Evolutionary conservation across 257 asterid genomes (phyloP).

Genomic region (Petrea volubilis): DNA sequence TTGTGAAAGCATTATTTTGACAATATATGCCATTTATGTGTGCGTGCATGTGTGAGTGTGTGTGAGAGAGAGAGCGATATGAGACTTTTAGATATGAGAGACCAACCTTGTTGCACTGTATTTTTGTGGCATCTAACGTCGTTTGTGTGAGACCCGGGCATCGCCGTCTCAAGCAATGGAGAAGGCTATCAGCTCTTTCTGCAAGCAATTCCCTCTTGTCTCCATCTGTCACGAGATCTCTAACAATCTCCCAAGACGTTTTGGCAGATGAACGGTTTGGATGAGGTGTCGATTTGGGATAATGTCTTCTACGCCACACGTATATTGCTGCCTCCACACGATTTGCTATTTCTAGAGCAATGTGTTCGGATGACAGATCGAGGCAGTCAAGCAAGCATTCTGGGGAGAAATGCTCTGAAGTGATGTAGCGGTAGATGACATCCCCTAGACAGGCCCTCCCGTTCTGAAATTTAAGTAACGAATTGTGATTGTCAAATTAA

Average conservation of each 20-base stretch:
- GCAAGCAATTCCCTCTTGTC: constrained; percentile 73
- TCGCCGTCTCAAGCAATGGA: constrained; percentile 67
- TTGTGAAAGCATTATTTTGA: no score
- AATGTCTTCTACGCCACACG: constrained; percentile 69
- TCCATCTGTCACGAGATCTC: constrained; percentile 74
- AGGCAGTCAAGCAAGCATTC: constrained; percentile 86
- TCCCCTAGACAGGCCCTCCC: constrained; percentile 84
- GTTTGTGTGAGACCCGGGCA: constrained; percentile 85
- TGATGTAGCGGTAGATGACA: constrained; percentile 72
- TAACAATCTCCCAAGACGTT: constrained; percentile 82
- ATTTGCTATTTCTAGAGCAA: constrained; percentile 75
- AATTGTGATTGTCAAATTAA: neutral
- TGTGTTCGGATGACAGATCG: constrained; percentile 71
- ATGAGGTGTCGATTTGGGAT: constrained; percentile 44
- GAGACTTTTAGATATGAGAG: no score
- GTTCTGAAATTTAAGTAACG: constrained; percentile 36
- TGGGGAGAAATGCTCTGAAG: constrained; percentile 75
- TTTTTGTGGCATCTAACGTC: constrained; percentile 73
- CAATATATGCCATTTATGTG: no score
- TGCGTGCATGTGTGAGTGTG: no score
- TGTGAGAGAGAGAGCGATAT: no score
- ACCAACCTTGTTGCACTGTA: constrained; percentile 88
- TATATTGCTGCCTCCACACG: constrained; percentile 73
- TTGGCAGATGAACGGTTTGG: constrained; percentile 64
- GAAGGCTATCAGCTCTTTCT: constrained; percentile 79